Evolutionary conservation across 345 rosid species (phyloP).

Genomic region (Euphorbia pulcherrima): DNA sequence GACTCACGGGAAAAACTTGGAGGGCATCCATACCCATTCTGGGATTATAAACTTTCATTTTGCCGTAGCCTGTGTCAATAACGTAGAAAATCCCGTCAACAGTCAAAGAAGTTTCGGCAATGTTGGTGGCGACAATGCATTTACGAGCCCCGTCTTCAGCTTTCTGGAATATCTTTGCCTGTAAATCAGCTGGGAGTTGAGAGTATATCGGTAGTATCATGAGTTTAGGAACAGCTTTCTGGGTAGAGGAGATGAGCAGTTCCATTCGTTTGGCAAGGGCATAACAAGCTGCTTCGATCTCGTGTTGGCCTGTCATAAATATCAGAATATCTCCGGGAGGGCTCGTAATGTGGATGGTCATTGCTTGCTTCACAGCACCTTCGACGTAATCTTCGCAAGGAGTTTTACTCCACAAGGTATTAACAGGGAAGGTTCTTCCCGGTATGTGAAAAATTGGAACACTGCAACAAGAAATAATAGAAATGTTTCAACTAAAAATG

Average conservation of each 20-base stretch:
- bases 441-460: slow-evolving; percentile 93
- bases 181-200: slow-evolving; percentile 96
- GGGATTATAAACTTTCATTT: slow-evolving; percentile 98
- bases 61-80: slow-evolving; percentile 92
- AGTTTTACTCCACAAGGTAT: slow-evolving; percentile 65
- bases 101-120: slow-evolving; percentile 95
- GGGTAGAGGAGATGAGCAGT: slow-evolving; percentile 65
- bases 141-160: slow-evolving; percentile 97
- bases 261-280: slow-evolving; percentile 89
- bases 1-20: slow-evolving; percentile 94
- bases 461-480: slow-evolving; percentile 41
- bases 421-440: slow-evolving; percentile 95
- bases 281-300: slow-evolving; percentile 92
- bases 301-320: slow-evolving; percentile 99
- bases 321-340: too few relatives aligned
- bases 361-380: slow-evolving; percentile 96
- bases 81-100: slow-evolving; percentile 93
- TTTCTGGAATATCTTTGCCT: slow-evolving; percentile 90
- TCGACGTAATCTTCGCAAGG: slow-evolving; percentile 99
- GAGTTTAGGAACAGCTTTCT: slow-evolving; percentile 65
- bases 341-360: slow-evolving; percentile 87
- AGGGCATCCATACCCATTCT: slow-evolving; percentile 99
- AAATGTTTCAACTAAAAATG: background rate
- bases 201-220: slow-evolving; percentile 95
- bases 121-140: slow-evolving; percentile 97